Base-by-base conservation (phyloP, 495 filamentous ascomycete genomes). In the Penicillium nucicola region DNA sequence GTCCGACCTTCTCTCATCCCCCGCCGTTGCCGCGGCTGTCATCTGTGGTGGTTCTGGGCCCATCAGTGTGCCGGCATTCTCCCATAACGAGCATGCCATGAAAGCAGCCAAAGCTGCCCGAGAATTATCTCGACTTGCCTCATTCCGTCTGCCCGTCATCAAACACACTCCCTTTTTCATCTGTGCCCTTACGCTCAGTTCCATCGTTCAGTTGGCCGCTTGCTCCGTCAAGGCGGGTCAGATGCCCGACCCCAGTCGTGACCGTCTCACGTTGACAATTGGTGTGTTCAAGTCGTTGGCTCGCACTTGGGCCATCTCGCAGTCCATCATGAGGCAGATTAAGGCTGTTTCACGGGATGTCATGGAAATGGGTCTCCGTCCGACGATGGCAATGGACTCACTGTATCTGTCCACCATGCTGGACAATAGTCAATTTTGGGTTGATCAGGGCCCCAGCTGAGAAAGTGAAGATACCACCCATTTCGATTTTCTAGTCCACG, bases 101-200 rank as follows among this genome's bases (percentile, higher is more conserved):
- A 91, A 93, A 65, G 89, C 86, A 32, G 77, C 92, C 52, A 82
- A 80, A 20, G 88, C 88, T 0, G 89, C 91, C 5, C 84, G 84
- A 57, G 84, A 87, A 35, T 84, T 95, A 48, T 86, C 84, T 15
- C 81, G 83, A 39, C 82, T 96, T 50, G 84, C 92, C 18, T 86
- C 87, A 13, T 84, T 92, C 38, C 86, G 88, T 12, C 77, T 84
- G 18, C 79, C 87, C 1, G 76, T 92, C 5, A 73, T 83, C 9
- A 83, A 80, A 42, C 90, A 95, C 71, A 91, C 89, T 2, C 90
- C 91, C 18, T 92, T 95, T 69, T 92, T 95, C 73, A 90, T 86
- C 19, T 95, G 90, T 62, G 83, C 90, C 13, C 72, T 95, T 17
- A 75, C 79, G 19, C 62, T 84, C 56, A 79, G 74, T 48, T 79